Conservation (phyloP, 2,329 filamentous ascomycete genomes). For the Ophiostoma angusticollis region DNA sequence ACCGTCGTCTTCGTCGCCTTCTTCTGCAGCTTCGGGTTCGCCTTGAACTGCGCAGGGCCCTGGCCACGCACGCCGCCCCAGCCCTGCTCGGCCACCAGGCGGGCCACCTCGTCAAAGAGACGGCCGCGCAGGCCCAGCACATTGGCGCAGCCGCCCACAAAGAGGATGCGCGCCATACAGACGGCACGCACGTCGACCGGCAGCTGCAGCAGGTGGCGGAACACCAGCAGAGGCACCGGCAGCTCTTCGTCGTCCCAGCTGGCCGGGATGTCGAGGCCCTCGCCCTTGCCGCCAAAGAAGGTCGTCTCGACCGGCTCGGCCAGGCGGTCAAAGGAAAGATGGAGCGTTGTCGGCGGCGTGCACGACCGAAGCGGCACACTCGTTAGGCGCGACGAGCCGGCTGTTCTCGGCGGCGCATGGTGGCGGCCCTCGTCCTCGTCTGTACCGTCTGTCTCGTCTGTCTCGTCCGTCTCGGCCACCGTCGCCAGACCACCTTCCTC, state of each 20-base stretch:
- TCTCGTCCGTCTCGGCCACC: constrained; percentile 46
- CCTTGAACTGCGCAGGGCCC: constrained; percentile 42
- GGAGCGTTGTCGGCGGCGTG: constrained; percentile 39
- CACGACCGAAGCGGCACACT: constrained; percentile 32
- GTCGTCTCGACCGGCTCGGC: constrained; percentile 62
- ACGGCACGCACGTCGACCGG: constrained; percentile 70
- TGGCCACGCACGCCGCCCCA: constrained; percentile 70
- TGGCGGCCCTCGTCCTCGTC: constrained; percentile 9
- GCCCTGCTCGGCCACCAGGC: constrained; percentile 52
- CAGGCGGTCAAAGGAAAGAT: constrained; percentile 56
- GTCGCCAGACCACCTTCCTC: constrained; percentile 31
- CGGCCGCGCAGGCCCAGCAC: constrained; percentile 70
- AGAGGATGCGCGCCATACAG: constrained; percentile 81
- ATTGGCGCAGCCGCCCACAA: constrained; percentile 68
- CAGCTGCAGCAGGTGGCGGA: constrained; percentile 59
- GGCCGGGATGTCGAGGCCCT: constrained; percentile 26
- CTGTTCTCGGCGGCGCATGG: constrained; percentile 22
- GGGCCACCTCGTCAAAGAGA: constrained; percentile 60
- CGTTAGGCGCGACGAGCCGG: constrained; percentile 14
- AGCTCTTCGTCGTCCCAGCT: constrained; percentile 80
- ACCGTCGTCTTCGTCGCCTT: background rate
- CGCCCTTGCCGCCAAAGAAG: constrained; percentile 45
- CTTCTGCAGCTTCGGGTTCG: constrained; percentile 29
- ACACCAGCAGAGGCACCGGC: constrained; percentile 63
- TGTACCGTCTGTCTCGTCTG: constrained; percentile 17